Conservation (phyloP, 305 asterid species). For the Caryopteris hybrid region DNA sequence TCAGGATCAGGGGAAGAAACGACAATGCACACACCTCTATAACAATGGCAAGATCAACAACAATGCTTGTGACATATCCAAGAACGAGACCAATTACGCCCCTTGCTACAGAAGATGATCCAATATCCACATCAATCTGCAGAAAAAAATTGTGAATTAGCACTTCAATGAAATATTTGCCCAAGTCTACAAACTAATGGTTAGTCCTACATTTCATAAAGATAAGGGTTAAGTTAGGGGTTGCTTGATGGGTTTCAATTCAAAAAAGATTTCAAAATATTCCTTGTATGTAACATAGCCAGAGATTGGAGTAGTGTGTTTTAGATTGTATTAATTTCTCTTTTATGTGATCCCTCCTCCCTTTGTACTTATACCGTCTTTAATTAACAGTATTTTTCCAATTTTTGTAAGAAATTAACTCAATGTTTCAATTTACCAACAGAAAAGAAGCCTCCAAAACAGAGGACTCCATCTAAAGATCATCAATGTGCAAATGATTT, state of each 20-base stretch:
- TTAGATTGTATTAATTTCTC: not conserved
- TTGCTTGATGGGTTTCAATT: not conserved
- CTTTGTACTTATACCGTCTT: not conserved
- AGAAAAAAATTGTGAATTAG: constrained; percentile 13
- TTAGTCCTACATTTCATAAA: not conserved
- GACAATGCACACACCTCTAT: constrained; percentile 60
- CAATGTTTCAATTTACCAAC: not conserved
- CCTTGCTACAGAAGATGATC: constrained; percentile 98
- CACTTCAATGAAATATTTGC: not conserved
- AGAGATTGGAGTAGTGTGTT: not conserved
- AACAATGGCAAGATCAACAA: constrained; percentile 92
- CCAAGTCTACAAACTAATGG: not conserved
- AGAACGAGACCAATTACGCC: constrained; percentile 91
- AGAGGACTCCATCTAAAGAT: not conserved
- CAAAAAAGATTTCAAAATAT: too few relatives aligned
- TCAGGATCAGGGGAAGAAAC: constrained; percentile 10
- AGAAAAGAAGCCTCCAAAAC: not conserved
- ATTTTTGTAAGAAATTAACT: not conserved
- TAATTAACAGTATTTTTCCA: not conserved
- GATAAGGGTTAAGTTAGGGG: not conserved
- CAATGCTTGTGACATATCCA: constrained; percentile 91
- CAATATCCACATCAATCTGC: constrained; percentile 99
- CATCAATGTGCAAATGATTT: not conserved
- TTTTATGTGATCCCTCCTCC: not conserved
- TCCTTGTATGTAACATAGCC: not conserved